phyloP scores from a whole-genome alignment of 257 asterid genomes.

The Solanum peruvianum region DNA sequence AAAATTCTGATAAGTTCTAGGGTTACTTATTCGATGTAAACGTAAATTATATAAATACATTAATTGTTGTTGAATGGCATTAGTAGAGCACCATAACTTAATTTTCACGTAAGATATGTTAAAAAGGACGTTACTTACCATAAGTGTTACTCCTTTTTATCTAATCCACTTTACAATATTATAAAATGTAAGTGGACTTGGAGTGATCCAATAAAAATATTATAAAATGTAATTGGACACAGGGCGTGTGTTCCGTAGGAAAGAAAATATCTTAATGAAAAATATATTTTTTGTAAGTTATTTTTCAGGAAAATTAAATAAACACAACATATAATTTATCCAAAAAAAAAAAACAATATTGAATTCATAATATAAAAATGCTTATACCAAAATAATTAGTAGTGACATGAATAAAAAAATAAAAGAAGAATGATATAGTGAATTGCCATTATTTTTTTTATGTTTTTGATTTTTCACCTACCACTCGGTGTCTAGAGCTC shows the following conservation, averaged over 20 bases:
- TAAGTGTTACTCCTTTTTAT: background rate
- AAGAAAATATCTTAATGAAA: no score
- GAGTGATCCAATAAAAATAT: background rate
- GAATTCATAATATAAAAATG: no score
- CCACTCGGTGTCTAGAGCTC: no score
- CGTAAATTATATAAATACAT: background rate
- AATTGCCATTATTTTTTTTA: background rate
- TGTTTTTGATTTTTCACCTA: no score
- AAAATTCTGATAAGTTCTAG: background rate
- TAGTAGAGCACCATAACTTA: background rate
- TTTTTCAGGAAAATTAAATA: background rate
- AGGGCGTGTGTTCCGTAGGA: background rate
- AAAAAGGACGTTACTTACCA: background rate
- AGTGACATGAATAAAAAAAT: background rate
- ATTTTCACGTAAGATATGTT: background rate
- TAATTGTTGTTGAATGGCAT: background rate
- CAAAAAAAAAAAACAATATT: no score
- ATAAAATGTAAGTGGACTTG: background rate
- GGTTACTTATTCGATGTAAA: no score
- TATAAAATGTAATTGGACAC: background rate
- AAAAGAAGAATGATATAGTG: background rate
- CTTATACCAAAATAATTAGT: no score
- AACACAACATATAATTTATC: no score
- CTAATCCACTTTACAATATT: background rate
- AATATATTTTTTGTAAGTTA: no score